These are phyloP conservation scores for Ceratobasidium theobromae DNA, from an alignment of 1,284 basidiomycete genomes.

Conservation along the genomic window DNA sequence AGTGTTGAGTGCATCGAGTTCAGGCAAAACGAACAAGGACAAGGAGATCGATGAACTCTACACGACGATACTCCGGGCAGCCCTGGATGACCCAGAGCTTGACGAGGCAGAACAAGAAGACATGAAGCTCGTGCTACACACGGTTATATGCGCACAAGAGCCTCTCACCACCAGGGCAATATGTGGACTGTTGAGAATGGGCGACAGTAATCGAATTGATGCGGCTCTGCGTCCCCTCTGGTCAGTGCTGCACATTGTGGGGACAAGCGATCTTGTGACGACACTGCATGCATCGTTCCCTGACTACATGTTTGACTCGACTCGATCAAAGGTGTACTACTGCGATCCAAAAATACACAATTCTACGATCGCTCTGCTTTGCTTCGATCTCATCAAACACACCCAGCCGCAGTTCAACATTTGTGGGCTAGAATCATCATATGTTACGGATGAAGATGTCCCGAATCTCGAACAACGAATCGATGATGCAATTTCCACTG, in stretches of 20 bases:
- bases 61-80: background rate
- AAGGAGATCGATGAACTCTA: background rate
- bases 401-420: background rate
- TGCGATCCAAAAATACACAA: background rate
- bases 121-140: background rate
- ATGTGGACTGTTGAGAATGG: background rate
- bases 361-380: background rate
- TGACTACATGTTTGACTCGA: background rate
- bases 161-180: background rate
- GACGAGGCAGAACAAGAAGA: background rate
- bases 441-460: background rate
- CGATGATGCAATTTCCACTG: background rate
- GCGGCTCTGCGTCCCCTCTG: background rate
- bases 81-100: background rate
- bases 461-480: background rate
- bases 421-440: slow-evolving; percentile 1
- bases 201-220: background rate
- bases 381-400: background rate
- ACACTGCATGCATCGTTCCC: background rate
- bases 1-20: background rate
- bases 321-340: background rate
- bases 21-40: background rate
- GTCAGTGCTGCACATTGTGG: background rate
- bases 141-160: background rate
- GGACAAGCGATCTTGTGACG: background rate